These are phyloP conservation scores for Coniella lustricola DNA, from an alignment of 2,329 filamentous ascomycete genomes.

Conservation along the genomic window DNA sequence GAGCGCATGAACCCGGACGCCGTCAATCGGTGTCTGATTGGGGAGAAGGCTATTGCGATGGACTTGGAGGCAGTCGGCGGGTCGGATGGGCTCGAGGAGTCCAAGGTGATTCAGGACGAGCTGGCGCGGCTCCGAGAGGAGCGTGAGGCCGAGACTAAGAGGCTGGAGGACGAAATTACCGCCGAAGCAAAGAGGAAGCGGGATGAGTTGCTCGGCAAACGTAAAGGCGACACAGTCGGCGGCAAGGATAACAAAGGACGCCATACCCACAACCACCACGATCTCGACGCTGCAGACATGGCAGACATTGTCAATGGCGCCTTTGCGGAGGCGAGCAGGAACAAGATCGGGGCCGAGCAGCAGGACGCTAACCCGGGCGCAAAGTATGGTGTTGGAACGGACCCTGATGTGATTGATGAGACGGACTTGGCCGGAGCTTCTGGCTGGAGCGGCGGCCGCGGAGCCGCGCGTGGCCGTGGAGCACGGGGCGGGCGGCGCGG, in stretches of 20 bases:
- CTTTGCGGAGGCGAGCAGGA: neutral
- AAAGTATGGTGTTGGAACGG: slow-evolving; percentile 15
- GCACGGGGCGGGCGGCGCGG: slow-evolving; percentile 7
- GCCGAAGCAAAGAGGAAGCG: slow-evolving; percentile 41
- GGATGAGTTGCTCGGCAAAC: slow-evolving; percentile 40
- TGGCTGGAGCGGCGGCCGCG: neutral
- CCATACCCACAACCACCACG: slow-evolving; percentile 15
- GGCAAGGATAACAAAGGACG: slow-evolving; percentile 13
- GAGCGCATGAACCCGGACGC: slow-evolving; percentile 59
- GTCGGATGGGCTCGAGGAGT: slow-evolving; percentile 46
- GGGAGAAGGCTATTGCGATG: slow-evolving; percentile 50
- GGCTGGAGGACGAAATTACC: slow-evolving; percentile 39
- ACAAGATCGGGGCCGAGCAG: neutral
- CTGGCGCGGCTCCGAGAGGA: slow-evolving; percentile 34
- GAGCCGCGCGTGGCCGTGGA: slow-evolving; percentile 10
- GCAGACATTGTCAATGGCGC: neutral
- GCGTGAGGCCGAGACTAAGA: slow-evolving; percentile 39
- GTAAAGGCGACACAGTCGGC: slow-evolving; percentile 24
- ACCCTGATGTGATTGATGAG: slow-evolving; percentile 19
- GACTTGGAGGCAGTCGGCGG: slow-evolving; percentile 55
- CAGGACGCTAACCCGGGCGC: neutral
- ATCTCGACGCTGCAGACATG: slow-evolving; percentile 6
- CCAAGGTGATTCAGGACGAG: slow-evolving; percentile 51
- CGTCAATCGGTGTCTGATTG: slow-evolving; percentile 58
- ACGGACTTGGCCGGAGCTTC: slow-evolving; percentile 13